Base-by-base conservation (phyloP, 2,329 filamentous ascomycete species). In the Phialocephala subalpina region DNA sequence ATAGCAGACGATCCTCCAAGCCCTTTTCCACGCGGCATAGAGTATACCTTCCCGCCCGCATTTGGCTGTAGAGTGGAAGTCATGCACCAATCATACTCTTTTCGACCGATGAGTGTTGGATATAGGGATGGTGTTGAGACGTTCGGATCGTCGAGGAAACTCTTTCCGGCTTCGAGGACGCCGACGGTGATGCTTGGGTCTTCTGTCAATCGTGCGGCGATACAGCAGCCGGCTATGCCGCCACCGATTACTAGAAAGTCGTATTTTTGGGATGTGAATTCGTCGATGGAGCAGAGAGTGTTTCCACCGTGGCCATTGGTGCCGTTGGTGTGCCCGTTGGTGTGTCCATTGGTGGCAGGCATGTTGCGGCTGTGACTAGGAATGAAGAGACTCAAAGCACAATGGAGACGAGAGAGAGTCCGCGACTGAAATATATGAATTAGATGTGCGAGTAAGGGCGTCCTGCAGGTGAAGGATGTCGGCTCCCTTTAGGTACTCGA, bases 141-240 rank as follows among this genome's bases (percentile, higher is more conserved):
- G 35, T 58, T 58, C 5, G 35, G 35, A 27, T 62, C 61, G 49
- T 33, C 58, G 29, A 49, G 47, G 27, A 47, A 60, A 20, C 20
- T 55, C 49, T 35, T 49, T 1, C 67, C 70, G 5, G 67, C 69
- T 58, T 72, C 67, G 8, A 72, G 58, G 0, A 70, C 65, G 20
- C 67, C 69, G 27, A 72, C 67, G 35, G 42, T 67, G 16, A 65
- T 47, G 3, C 29, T 22, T 7, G 58, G 84, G 78, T 95, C 94
- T 78, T 92, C 87, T 29, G 92, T 58, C 20, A 83, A 74, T 5
- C 81, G 77, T 29, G 74, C 74, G 4, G 81, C 82, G 20, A 83
- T 73, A 1, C 79, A 76, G 5, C 82, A 75, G 5, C 82, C 81
- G 6, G 81, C 77, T 0, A 81, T 82, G 4, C 82, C 81, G 3